Evolutionary conservation across 176 grass and related monocot species (phyloP), one percentile per base, ranked within the genome.

Genomic region (Urochloa ruziziensis): DNA sequence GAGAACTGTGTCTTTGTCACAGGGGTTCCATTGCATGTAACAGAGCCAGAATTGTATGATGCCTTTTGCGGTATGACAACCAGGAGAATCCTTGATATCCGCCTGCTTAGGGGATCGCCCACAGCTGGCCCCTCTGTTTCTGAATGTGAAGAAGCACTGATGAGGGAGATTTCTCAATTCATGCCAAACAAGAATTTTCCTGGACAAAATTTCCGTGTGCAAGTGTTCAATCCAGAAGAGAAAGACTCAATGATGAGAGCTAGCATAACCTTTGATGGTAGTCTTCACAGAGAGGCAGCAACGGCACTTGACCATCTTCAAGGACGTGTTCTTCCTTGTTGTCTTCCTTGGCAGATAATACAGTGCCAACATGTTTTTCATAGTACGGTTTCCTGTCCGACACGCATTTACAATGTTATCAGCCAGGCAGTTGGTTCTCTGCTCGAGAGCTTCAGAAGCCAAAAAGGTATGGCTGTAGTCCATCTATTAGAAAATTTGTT

Each of bases 361-460:
- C 82, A 93, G 59, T 95, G 96, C 73, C 77, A 93, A 77, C 87
- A 95, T 88, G 91, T 98, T 28, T 98, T 98, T 83, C 84, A 89
- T 76, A 95, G 92, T 80, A 90, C 84, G 32, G 11, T 98, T 46
- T 93, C 86, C 13, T 98, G 93, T 86, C 87, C 87, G 40, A 18
- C 81, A 21, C 74, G 81, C 77, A 78, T 98, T 60, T 92, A 98
- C 81, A 62, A 79, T 86, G 93, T 86, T 73, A 82, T 95, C 80
- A 91, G 78, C 35, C 83, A 91, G 57, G 70, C 80, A 60, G 80
- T 95, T 34, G 71, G 72, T 83, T 67, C 76, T 83, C 76, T 93
- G 54, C 87, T 98, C 47, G 87, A 91, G 77, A 70, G 70, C 71
- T 95, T 98, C 80, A 68, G 68, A 73, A 62, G n/a, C 54, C 59